Evolutionary conservation across 129 eudicot species (phyloP), one percentile per base, ranked within the genome.

Genomic region (Saposhnikovia divaricata): DNA sequence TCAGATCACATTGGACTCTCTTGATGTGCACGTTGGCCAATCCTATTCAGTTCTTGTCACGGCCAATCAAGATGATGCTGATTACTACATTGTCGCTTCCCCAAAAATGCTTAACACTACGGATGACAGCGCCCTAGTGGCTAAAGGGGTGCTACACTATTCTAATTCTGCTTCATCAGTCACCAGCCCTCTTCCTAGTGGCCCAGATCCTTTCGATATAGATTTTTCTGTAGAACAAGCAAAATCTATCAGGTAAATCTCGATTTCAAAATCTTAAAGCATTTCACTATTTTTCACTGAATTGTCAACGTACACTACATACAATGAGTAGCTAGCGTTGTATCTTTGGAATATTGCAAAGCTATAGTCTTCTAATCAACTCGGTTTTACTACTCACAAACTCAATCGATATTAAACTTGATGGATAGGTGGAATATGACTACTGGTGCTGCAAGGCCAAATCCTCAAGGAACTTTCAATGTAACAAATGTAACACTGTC

Each of bases 401-500:
- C 19, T 65, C 38, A 18, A 71, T 18, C 37, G 27, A 28, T 47
- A 9, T 25, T 65, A 11, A 0, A 13, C 8, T 69, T 66, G 9
- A 47, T 76, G 14, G 70, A 61, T 66, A 91, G 97, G 88, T 92
- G 94, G 97, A 89, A 92, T 78, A 42, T 89, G 91, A 89, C 94
- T 14, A 55, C 92, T 0, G 97, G 97, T 45, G 97, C 94, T 48
- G 94, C 97, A 73, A 80, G 97, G 84, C 97, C 97, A 73, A 92
- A 92, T 57, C 94, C 94, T 72, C 97, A 92, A 82, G 97, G 97
- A 38, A 89, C 94, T 16, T 92, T 89, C 82, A 92, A 92, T 31
- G 97, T 92, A 4, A 79, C 97, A 18, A 92, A 92, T 74, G 87
- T 89, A 53, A 92, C 92, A 21, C 81, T 92, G 48, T 70, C 92